These are phyloP conservation scores for Pleurotus giganteus DNA, from an alignment of 768 basidiomycete genomes.

Conservation along the genomic window DNA sequence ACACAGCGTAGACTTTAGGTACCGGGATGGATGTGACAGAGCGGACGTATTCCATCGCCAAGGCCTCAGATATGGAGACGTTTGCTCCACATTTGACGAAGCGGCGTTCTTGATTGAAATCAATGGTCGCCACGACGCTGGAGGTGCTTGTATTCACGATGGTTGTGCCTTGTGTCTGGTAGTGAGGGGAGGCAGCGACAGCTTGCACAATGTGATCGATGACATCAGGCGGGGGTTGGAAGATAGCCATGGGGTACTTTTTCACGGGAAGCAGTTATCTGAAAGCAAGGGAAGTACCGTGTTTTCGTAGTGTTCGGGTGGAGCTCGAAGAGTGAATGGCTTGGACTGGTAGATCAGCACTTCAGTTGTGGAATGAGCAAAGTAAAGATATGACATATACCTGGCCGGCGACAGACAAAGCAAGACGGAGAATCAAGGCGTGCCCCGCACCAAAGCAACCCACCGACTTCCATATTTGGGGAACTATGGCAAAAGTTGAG, in stretches of 20 bases:
- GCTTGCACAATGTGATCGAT: conserved; percentile 8
- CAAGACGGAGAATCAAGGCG: neutral
- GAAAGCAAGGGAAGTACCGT: neutral
- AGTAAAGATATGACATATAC: neutral
- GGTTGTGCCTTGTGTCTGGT: neutral
- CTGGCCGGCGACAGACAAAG: conserved; percentile 2
- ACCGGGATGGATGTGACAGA: conserved; percentile 14
- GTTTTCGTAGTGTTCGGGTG: neutral
- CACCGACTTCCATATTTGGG: neutral
- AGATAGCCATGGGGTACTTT: neutral
- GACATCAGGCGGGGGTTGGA: neutral
- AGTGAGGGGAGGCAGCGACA: neutral
- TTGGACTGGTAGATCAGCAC: neutral
- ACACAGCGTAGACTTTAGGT: conserved; percentile 14
- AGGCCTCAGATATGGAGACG: conserved; percentile 11
- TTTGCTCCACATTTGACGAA: conserved; percentile 1
- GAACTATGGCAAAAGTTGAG: neutral
- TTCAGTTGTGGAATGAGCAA: neutral
- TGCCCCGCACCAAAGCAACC: neutral
- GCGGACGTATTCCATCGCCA: conserved; percentile 15
- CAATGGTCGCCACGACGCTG: neutral
- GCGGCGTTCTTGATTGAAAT: neutral
- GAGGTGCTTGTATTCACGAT: conserved; percentile 6
- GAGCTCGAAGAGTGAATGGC: neutral
- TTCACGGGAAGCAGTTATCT: neutral